Evolutionary conservation across 1,139 yeast species (phyloP).

Genomic region (Yamadazyma siamensis): DNA sequence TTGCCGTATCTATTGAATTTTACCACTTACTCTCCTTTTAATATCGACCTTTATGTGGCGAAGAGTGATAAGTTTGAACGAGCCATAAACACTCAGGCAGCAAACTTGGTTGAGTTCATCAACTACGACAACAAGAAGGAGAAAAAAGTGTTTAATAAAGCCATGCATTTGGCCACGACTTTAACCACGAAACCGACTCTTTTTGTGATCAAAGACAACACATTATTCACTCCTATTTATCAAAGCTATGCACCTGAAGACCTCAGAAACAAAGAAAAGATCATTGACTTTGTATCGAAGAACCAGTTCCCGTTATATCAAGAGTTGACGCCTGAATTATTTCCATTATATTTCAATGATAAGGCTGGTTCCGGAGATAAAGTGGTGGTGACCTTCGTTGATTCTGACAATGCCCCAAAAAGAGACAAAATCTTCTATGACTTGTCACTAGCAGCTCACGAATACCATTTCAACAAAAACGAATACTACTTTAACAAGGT

Average conservation of each 20-base stretch:
- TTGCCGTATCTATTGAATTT: conserved; percentile 59
- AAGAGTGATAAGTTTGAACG: conserved; percentile 42
- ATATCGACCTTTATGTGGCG: conserved; percentile 51
- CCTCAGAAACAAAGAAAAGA: conserved; percentile 44
- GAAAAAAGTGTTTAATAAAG: conserved; percentile 34
- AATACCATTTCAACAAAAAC: conserved; percentile 46
- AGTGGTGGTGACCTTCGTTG: conserved; percentile 53
- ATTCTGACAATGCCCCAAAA: conserved; percentile 35
- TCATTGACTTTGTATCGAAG: conserved; percentile 47
- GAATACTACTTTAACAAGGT: conserved; percentile 42
- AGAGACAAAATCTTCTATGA: conserved; percentile 39
- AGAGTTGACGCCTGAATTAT: conserved; percentile 44
- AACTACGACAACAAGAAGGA: conserved; percentile 32
- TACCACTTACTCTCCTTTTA: conserved; percentile 49
- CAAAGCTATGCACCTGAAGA: conserved; percentile 65
- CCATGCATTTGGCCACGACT: conserved; percentile 48
- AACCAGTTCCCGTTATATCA: conserved; percentile 50
- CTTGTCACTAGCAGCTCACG: conserved; percentile 51
- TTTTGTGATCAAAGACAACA: conserved; percentile 54
- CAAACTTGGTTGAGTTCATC: conserved; percentile 36
- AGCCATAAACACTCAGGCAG: conserved; percentile 41
- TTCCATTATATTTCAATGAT: conserved; percentile 31
- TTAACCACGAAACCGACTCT: conserved; percentile 60
- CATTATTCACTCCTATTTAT: conserved; percentile 48
- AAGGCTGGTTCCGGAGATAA: conserved; percentile 30